Conservation (phyloP, 306 rosid genomes). For the Senna siamea region DNA sequence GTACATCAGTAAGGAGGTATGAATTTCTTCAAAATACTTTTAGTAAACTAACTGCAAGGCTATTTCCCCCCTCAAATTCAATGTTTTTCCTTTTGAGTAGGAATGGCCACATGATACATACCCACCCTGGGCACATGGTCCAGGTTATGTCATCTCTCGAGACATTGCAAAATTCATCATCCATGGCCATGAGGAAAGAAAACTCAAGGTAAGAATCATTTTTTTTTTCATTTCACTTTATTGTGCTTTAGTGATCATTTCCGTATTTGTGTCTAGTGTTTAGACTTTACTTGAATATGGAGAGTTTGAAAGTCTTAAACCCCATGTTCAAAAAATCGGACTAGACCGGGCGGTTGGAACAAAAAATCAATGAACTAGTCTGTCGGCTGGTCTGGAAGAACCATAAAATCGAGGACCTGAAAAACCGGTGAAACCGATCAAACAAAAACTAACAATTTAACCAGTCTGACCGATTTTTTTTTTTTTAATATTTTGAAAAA, state of each 20-base stretch:
- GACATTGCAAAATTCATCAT: constrained; percentile 82
- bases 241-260: constrained; percentile 9
- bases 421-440: too few species aligned
- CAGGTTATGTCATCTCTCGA: constrained; percentile 87
- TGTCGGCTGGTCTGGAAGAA: too few species aligned
- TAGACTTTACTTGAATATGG: constrained; percentile 24
- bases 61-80: constrained; percentile 12
- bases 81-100: constrained; percentile 44
- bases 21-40: constrained; percentile 23
- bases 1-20: constrained; percentile 80
- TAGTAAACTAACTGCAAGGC: not conserved
- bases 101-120: constrained; percentile 85
- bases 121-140: constrained; percentile 99
- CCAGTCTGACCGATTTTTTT: too few species aligned
- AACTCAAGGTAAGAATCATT: constrained; percentile 62
- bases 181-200: constrained; percentile 67
- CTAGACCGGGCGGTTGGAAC: too few species aligned
- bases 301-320: not conserved
- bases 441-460: too few species aligned
- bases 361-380: too few species aligned
- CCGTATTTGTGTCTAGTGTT: not conserved
- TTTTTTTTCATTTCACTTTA: not conserved
- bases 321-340: too few species aligned
- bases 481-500: too few species aligned
- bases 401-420: too few species aligned